Evolutionary conservation across 179 eudicot genomes (phyloP), one percentile per base, ranked within the genome.

Genomic region (Carnegiea gigantea): DNA sequence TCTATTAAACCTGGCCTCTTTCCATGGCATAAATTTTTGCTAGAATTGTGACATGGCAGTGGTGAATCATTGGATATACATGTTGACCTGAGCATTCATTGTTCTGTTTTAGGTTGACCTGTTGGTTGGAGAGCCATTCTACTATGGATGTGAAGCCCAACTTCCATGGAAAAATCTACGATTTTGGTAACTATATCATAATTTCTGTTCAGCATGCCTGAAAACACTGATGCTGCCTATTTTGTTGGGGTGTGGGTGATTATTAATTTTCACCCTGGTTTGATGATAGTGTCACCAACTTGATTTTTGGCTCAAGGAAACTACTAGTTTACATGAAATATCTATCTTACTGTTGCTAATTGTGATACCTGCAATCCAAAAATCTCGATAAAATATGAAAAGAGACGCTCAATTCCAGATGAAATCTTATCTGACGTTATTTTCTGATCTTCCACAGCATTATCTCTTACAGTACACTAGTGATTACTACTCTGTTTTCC

Each of bases 111-210:
- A 95, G 98, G 90, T 93, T 83, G 92, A 93, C 78, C 80, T 95
- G 28, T 87, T 95, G 67, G 83, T 91, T 85, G 98, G 90, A 68
- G 98, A 95, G 87, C 98, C 98, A n/a, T 95, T 91, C 85, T 95
- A 95, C 83, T 84, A 86, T 83, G 98, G 98, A 71, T 86, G 84
- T 77, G 97, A 95, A 0, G 80, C 74, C 81, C 82, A 85, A 85
- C 97, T 95, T 83, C 98, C 98, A 67, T 95, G 98, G 98, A 92
- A 91, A 83, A 89, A 89, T 86, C 88, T 95, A 81, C 94, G 97
- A 70, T 95, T 95, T 84, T 95, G 98, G 98, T 95, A 89, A 79
- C 14, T 80, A 67, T 65, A 54, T 76, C 40, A 5, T 9, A 43
- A 43, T 79, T 18, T 71, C 24, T 24, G 28, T 71, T 49, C 48